Conservation (phyloP, 495 filamentous ascomycete species). For the Talaromyces nanjingensis region DNA sequence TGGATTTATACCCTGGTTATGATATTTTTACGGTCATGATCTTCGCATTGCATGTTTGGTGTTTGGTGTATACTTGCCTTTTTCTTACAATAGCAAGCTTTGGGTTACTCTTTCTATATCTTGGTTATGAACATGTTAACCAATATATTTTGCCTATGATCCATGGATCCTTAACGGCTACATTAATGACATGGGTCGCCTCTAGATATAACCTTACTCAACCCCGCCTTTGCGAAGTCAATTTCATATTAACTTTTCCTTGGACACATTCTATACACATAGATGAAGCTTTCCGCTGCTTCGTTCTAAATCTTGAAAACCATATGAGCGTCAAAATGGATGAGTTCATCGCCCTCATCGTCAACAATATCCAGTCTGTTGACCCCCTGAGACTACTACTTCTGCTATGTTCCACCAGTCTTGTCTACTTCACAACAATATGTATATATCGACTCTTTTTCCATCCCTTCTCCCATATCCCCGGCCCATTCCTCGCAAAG, state of each 20-base stretch:
- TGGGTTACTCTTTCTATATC: not conserved
- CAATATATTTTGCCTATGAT: not conserved
- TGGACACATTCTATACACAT: not conserved
- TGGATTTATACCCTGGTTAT: conserved; percentile 4
- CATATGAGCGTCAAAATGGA: not conserved
- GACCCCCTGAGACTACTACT: too few species aligned
- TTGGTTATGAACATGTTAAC: not conserved
- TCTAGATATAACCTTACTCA: not conserved
- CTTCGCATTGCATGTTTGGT: not conserved
- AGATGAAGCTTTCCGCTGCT: not conserved
- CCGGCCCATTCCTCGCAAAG: too few species aligned
- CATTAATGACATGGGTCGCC: not conserved
- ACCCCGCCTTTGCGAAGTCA: not conserved
- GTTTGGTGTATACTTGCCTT: not conserved
- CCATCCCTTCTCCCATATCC: too few species aligned
- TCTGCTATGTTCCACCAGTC: too few species aligned
- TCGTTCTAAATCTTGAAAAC: not conserved
- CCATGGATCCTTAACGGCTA: not conserved
- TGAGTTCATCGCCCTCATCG: too few species aligned
- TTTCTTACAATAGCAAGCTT: too few species aligned
- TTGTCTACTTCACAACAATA: too few species aligned
- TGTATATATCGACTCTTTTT: too few species aligned
- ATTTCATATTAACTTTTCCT: not conserved
- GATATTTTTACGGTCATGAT: not conserved
- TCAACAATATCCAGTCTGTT: too few species aligned